Evolutionary conservation across 2,329 filamentous ascomycete species (phyloP).

Genomic region (Fusarium lyarnte): DNA sequence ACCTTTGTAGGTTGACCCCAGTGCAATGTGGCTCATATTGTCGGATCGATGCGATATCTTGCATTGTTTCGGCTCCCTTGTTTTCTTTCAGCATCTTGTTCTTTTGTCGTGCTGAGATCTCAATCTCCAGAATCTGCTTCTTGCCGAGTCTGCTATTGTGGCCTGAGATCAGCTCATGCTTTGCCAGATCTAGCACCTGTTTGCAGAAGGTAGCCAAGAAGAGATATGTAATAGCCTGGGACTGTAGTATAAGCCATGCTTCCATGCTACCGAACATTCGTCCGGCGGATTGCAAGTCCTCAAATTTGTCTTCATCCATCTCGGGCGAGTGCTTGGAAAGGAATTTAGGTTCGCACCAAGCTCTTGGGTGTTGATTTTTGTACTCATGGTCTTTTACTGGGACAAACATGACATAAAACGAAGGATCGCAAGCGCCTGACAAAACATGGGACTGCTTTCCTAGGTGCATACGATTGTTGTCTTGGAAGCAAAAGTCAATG

Average conservation of each 20-base stretch:
- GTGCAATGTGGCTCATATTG: constrained; percentile 24
- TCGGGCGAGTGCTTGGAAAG: background rate
- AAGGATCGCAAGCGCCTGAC: constrained; percentile 17
- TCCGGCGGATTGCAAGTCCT: background rate
- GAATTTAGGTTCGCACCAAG: background rate
- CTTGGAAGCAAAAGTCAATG: constrained; percentile 9
- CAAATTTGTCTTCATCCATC: background rate
- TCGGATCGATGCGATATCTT: constrained; percentile 16
- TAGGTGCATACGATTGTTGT: constrained; percentile 31
- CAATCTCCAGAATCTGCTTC: background rate
- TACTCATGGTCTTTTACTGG: background rate
- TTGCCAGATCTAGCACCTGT: background rate
- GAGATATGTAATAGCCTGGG: constrained; percentile 24
- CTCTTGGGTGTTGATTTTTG: background rate
- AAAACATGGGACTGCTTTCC: constrained; percentile 28
- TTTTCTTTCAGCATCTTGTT: background rate
- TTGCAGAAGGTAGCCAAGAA: constrained; percentile 28
- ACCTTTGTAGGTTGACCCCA: background rate
- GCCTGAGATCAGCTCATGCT: background rate
- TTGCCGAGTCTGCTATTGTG: background rate
- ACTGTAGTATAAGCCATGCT: constrained; percentile 28
- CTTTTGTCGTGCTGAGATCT: background rate
- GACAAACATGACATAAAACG: background rate
- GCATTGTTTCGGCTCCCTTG: background rate
- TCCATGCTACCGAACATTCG: constrained; percentile 17